Base-by-base conservation (phyloP, 2,329 filamentous ascomycete genomes). In the Scytalidium lignicola region DNA sequence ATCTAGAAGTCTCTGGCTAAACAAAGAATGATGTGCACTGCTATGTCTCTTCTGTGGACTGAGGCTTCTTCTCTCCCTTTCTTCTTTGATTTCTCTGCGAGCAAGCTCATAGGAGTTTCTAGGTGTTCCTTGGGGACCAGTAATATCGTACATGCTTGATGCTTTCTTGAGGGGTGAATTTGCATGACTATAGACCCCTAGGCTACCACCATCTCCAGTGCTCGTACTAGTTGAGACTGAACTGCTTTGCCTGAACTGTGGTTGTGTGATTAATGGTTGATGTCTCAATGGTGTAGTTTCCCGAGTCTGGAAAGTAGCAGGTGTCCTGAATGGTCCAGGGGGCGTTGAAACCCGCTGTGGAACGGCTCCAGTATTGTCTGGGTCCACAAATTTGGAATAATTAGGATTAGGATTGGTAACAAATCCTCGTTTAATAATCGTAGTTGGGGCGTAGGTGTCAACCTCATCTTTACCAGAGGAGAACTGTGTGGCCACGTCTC, bases 161-260 rank as follows among this genome's bases (percentile, higher is more conserved):
- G 87, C 77, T 65, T 95, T 96, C 60, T 90, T 86, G 12, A 97
- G 67, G 0, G 92, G 92, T 10, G 89, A 95, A 39, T 85, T 86
- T 5, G 83, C 83, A 65, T 95, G 89, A 5, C 79, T 85, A 65
- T 84, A 90, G 1, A 95, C 77, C 13, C 91, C 90, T 44, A 96
- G 72, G 62, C 79, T 92, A 2, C 91, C 90, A 15, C 90, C 90
- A 62, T 85, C 82, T 9, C 80, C 74, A 10, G 55, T 54, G 22
- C 45, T 57, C 28, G 57, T 55, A 20, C 21, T 64, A 26, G 56
- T 57, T n/a, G 57, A 58, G 10, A 55, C 44, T 19, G 61, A n/a
- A n/a, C n/a, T 58, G 15, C 69, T 70, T 26, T 72, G 69, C 41
- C 73, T 67, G 58, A 75, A 76, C 49, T 80, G 72, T 19, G 79